A percentile compares a stretch with the other conserved stretches of the same genome.
Evolutionary conservation across 768 basidiomycete genomes (phyloP).

Genomic region (Pleurotus citrinopileatus): DNA sequence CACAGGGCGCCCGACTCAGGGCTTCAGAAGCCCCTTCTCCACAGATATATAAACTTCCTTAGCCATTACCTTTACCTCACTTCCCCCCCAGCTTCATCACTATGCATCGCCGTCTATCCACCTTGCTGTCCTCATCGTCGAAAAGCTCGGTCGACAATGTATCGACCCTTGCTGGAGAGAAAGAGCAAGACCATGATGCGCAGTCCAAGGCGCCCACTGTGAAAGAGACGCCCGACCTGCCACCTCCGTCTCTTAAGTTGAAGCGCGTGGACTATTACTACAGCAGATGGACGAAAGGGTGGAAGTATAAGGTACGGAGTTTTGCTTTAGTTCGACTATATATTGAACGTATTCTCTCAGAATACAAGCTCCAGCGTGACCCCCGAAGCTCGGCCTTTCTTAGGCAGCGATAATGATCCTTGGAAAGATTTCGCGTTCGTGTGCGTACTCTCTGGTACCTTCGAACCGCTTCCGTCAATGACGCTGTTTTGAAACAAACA

Average conservation of each 20-base stretch:
- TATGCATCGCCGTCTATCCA: constrained; percentile 5
- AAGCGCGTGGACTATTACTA: constrained; percentile 62
- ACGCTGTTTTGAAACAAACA: constrained; percentile 13
- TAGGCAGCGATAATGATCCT: constrained; percentile 42
- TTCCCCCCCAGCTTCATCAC: neutral
- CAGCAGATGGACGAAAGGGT: constrained; percentile 51
- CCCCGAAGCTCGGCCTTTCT: constrained; percentile 42
- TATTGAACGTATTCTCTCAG: constrained; percentile 21
- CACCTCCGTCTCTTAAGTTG: constrained; percentile 48
- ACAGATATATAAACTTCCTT: too few species aligned
- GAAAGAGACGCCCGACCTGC: constrained; percentile 28
- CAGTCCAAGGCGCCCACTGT: constrained; percentile 33
- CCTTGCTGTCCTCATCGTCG: neutral
- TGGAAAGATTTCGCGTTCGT: constrained; percentile 61
- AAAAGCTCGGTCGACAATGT: neutral
- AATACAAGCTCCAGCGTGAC: constrained; percentile 53
- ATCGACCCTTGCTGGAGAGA: constrained; percentile 3
- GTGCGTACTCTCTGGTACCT: neutral
- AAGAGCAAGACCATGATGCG: constrained; percentile 27
- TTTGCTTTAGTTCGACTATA: neutral
- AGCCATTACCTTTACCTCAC: too few species aligned
- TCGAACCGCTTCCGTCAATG: neutral
- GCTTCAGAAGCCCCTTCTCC: too few species aligned
- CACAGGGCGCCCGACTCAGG: too few species aligned
- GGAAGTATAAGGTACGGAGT: constrained; percentile 42